Percentiles rank a stretch among this genome's conserved stretches.
These are phyloP conservation scores for Sutorius eximius DNA, from an alignment of 1,284 basidiomycete species.

Conservation along the genomic window DNA sequence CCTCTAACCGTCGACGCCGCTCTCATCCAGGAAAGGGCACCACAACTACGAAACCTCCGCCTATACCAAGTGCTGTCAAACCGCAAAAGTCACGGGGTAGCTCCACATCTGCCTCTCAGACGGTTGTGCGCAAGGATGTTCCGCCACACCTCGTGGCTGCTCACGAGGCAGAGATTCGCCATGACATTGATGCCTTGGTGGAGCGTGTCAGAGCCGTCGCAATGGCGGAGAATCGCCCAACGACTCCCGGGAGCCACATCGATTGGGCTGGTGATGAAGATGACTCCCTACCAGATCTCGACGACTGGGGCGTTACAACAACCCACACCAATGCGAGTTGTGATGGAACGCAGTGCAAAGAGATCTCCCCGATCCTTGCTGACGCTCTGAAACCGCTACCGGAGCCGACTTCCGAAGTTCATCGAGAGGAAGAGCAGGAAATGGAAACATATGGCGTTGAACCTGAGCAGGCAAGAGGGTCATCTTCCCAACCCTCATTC, in stretches of 20 bases:
- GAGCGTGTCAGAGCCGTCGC: constrained; percentile 69
- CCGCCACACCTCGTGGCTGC: constrained; percentile 58
- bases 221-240: constrained; percentile 61
- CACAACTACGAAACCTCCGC: constrained; percentile 15
- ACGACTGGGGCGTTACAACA: constrained; percentile 75
- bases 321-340: constrained; percentile 22
- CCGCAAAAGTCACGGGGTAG: constrained; percentile 17
- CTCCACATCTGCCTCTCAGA: constrained; percentile 36
- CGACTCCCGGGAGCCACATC: constrained; percentile 74
- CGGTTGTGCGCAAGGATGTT: constrained; percentile 48
- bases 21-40: constrained; percentile 30
- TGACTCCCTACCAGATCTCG: constrained; percentile 74
- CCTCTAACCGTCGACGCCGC: constrained; percentile 42
- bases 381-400: constrained; percentile 67
- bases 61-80: constrained; percentile 21
- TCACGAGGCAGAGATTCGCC: constrained; percentile 48
- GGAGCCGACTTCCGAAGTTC: constrained; percentile 37
- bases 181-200: constrained; percentile 67
- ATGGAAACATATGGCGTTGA: constrained; percentile 22
- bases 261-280: constrained; percentile 86
- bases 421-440: constrained; percentile 20
- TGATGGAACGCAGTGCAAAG: constrained; percentile 33
- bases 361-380: constrained; percentile 69
- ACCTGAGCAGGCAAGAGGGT: constrained; percentile 11
- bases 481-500: constrained; percentile 8